Evolutionary conservation across 2,329 filamentous ascomycete genomes (phyloP), one percentile per base, ranked within the genome.

Genomic region (Ilyonectria destructans): DNA sequence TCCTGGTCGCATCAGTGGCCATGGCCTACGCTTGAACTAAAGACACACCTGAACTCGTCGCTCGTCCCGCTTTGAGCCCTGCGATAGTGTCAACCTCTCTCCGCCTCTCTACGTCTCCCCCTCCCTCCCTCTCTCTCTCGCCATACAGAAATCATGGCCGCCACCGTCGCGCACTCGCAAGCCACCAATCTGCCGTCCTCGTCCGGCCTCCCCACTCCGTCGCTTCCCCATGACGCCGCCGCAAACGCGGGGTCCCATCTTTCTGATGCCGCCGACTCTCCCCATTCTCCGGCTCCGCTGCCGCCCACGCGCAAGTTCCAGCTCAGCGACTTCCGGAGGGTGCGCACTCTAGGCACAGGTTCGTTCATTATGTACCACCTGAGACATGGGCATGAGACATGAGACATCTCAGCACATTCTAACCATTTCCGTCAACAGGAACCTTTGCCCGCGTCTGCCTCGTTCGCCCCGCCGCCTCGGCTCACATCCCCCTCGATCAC

Each of bases 401-500:
- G 37, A n/a, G 37, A 43, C 40, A n/a, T 43, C n/a, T 19, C 4
- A 8, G 19, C 40, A 2, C 40, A 2, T 8, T 43, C 40, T 43
- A 17, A 43, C 40, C 17, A 17, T 8, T 43, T 17, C n/a, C 40
- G 40, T 43, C 54, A 40, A 62, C 40, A 91, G 92, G 92, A 71
- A 95, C 92, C 13, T 96, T 96, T 84, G 93, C 93, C 72, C 88
- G 93, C 71, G 93, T 96, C 52, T 95, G 92, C 85, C 89, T 96
- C 68, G 92, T 93, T 58, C 90, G 89, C 67, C 88, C 93, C 43
- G 87, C 88, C 49, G 86, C 88, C 48, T 85, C 86, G 71, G 84
- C 85, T 48, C 78, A 81, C 48, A 78, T 73, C 19, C 75, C 79
- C n/a, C 74, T 80, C 57, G 79, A 81, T 40, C 75, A 76, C 46